Evolutionary conservation across 345 rosid genomes (phyloP).

Genomic region (Rhizophora mangle): DNA sequence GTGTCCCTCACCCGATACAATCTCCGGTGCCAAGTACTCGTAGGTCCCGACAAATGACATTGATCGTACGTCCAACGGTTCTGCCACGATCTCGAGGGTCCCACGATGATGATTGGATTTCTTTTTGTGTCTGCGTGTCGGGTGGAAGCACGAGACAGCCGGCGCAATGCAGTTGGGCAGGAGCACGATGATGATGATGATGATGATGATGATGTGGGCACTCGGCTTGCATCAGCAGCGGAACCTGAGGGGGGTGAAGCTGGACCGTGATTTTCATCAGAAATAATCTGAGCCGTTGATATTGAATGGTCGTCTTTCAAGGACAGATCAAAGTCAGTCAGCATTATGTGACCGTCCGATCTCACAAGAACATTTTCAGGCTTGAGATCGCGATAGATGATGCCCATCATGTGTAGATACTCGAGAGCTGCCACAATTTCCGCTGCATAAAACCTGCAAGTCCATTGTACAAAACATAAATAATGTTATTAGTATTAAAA

Average conservation of each 20-base stretch:
- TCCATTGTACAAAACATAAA: too few species aligned
- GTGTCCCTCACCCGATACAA: conserved; percentile 59
- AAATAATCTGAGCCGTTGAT: conserved; percentile 41
- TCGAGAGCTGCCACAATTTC: conserved; percentile 54
- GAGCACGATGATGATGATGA: conserved; percentile 49
- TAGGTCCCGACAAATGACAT: conserved; percentile 70
- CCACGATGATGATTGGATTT: conserved; percentile 23
- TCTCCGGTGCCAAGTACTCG: conserved; percentile 68
- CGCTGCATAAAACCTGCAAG: conserved; percentile 50
- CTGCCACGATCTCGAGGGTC: conserved; percentile 46
- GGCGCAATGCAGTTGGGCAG: conserved; percentile 57
- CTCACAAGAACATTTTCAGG: conserved; percentile 66
- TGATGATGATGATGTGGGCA: conserved; percentile 3
- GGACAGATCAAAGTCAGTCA: conserved; percentile 67
- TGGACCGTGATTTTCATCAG: conserved; percentile 14
- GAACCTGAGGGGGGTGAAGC: not conserved
- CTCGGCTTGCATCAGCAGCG: conserved; percentile 13
- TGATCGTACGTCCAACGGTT: conserved; percentile 55
- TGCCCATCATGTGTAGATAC: conserved; percentile 65
- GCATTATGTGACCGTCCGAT: conserved; percentile 63
- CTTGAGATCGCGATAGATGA: conserved; percentile 61
- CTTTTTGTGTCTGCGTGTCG: conserved; percentile 28
- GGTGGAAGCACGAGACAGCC: conserved; percentile 49
- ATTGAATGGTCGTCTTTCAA: conserved; percentile 40
- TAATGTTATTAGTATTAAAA: too few species aligned